Percentiles rank a stretch among this genome's conserved stretches.
Conservation (phyloP, 192 early-diverging fungal genomes). For the Backusella luteola region DNA sequence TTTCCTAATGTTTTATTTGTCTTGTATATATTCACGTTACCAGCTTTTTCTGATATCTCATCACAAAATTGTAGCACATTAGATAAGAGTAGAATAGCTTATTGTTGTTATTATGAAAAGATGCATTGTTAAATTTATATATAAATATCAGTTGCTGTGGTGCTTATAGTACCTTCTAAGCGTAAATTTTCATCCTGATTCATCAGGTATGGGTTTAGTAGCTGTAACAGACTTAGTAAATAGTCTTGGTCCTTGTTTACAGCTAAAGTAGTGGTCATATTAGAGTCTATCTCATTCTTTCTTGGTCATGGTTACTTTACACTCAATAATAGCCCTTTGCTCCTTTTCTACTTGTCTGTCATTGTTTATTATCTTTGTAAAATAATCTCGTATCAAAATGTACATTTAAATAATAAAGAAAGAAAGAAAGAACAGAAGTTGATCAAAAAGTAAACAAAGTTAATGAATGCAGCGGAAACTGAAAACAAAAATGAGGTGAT, state of each 20-base stretch:
- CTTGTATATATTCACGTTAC: conserved; percentile 24
- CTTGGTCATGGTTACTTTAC: neutral
- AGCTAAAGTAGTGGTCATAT: neutral
- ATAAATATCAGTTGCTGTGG: neutral
- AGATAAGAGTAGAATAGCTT: neutral
- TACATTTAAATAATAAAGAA: neutral
- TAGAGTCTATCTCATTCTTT: neutral
- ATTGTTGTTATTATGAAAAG: neutral
- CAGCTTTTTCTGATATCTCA: conserved; percentile 47
- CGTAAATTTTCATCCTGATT: conserved; percentile 77
- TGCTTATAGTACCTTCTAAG: conserved; percentile 58
- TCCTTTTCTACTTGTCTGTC: neutral
- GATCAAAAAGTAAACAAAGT: neutral
- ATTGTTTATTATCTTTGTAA: neutral
- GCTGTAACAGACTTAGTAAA: conserved; percentile 75
- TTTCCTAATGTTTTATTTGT: too few relatives aligned
- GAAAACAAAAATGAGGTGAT: conserved; percentile 6
- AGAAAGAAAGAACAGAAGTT: neutral
- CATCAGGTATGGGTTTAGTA: conserved; percentile 71
- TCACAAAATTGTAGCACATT: conserved; percentile 13
- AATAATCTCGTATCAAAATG: neutral
- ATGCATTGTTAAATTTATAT: neutral
- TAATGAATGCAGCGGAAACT: neutral
- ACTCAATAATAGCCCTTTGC: neutral
- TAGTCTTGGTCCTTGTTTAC: conserved; percentile 41